Conservation (phyloP, 257 asterid genomes). For the Osmanthus fragrans region DNA sequence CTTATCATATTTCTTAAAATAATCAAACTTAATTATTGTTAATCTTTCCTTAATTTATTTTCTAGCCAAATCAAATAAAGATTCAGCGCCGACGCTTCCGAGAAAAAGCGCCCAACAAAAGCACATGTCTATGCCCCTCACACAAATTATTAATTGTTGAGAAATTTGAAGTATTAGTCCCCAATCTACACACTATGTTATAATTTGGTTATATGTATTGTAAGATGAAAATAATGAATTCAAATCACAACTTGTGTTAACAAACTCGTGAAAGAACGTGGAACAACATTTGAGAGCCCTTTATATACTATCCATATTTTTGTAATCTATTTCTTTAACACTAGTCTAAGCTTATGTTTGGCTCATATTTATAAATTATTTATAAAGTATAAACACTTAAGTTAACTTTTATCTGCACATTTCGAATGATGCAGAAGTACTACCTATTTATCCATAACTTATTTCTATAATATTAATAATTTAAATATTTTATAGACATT, state of each 20-base stretch:
- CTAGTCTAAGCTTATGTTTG: neutral
- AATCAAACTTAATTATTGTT: neutral
- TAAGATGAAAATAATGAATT: no score
- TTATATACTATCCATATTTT: neutral
- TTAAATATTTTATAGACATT: no score
- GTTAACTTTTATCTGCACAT: no score
- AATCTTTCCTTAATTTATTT: neutral
- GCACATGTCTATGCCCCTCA: conserved; percentile 67
- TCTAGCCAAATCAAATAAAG: conserved; percentile 23
- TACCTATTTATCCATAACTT: no score
- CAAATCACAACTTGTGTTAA: neutral
- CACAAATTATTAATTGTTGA: neutral
- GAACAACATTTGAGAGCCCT: no score
- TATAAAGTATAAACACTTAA: no score
- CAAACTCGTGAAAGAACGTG: conserved; percentile 25
- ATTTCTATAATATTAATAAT: no score
- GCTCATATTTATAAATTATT: no score
- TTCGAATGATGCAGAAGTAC: no score
- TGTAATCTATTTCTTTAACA: neutral
- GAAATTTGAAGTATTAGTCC: neutral
- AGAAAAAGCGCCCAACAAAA: conserved; percentile 61
- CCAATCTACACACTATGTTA: neutral
- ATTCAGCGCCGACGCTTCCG: conserved; percentile 35
- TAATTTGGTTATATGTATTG: neutral
- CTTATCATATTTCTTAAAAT: neutral